These are phyloP conservation scores for Paramyrothecium sp. DNA, from an alignment of 2,329 filamentous ascomycete genomes.

Conservation along the genomic window DNA sequence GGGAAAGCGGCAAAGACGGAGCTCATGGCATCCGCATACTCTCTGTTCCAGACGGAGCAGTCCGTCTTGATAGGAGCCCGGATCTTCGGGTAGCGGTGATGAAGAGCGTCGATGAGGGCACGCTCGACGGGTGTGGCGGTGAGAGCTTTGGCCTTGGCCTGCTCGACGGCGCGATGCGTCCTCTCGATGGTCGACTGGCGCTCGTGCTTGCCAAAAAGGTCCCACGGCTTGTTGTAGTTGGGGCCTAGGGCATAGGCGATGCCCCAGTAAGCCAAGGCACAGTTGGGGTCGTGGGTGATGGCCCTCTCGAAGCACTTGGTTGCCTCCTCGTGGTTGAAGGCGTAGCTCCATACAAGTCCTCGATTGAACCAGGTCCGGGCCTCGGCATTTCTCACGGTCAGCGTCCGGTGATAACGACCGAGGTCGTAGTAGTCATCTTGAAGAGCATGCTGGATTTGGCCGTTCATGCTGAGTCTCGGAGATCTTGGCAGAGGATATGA, in stretches of 20 bases:
- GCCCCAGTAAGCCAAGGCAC: conserved; percentile 68
- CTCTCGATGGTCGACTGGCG: conserved; percentile 44
- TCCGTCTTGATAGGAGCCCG: conserved; percentile 40
- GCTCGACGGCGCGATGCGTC: conserved; percentile 26
- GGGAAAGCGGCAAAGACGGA: conserved; percentile 32
- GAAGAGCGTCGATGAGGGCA: conserved; percentile 63
- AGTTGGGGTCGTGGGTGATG: conserved; percentile 50
- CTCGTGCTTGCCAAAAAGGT: conserved; percentile 64
- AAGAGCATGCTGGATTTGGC: background rate
- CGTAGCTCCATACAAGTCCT: conserved; percentile 71
- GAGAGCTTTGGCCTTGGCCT: conserved; percentile 18
- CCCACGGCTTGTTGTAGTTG: conserved; percentile 78
- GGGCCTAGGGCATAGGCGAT: conserved; percentile 70
- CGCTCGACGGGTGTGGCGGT: conserved; percentile 42
- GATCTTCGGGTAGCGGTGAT: conserved; percentile 56
- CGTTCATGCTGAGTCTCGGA: background rate
- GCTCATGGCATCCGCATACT: conserved; percentile 38
- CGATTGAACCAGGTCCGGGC: conserved; percentile 70
- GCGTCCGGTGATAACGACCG: conserved; percentile 52
- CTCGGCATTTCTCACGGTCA: conserved; percentile 49
- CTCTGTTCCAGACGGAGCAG: conserved; percentile 38
- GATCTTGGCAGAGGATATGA: background rate
- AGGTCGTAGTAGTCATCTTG: conserved; percentile 48
- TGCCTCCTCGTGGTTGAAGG: conserved; percentile 75
- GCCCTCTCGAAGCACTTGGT: conserved; percentile 62